Evolutionary conservation across 2,329 filamentous ascomycete species (phyloP), one percentile per base, ranked within the genome.

Genomic region (Fusarium albosuccineum): DNA sequence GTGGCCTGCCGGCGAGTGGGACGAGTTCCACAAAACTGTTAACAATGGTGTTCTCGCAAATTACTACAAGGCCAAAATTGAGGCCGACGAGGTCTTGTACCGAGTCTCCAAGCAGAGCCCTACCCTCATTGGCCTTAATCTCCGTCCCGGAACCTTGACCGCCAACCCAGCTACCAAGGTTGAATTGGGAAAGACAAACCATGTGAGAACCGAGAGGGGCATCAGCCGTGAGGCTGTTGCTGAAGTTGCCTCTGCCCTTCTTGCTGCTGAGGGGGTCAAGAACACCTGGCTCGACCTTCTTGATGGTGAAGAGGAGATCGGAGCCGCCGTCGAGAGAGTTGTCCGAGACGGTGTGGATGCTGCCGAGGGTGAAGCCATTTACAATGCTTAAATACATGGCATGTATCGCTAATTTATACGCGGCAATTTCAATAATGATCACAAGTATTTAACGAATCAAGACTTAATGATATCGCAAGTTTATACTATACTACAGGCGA

Each of bases 41-140:
- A 80, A 80, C 74, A 64, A 76, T 44, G 77, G 77, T 48, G 39
- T 63, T 7, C 77, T 89, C 17, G 79, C 84, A 22, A 79, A 77
- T 45, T 90, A 90, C 76, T 88, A 85, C 76, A 77, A 85, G 73
- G 87, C 88, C 64, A 90, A 90, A 76, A 72, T 89, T 14, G 85
- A 81, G 6, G 86, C 87, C 8, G 88, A 90, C 73, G 84, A 88
- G 76, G 81, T 78, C 3, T 78, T 89, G 5, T 86, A 87, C 72
- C 78, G 82, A 45, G 80, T 82, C 10, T 81, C 80, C 34, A 80
- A 80, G 68, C 77, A 79, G 74, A 77, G 77, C 41, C 36, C 66
- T 1, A 78, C 75, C 14, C 80, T 89, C 33, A 79, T 81, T 3
- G 85, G 80, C 57, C 84, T 89, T 69, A 77, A 81, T 72, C 78